Percentiles rank a stretch among this genome's conserved stretches.
Evolutionary conservation across 192 early-diverging fungal genomes (phyloP).

Genomic region (Coemansia sp.): DNA sequence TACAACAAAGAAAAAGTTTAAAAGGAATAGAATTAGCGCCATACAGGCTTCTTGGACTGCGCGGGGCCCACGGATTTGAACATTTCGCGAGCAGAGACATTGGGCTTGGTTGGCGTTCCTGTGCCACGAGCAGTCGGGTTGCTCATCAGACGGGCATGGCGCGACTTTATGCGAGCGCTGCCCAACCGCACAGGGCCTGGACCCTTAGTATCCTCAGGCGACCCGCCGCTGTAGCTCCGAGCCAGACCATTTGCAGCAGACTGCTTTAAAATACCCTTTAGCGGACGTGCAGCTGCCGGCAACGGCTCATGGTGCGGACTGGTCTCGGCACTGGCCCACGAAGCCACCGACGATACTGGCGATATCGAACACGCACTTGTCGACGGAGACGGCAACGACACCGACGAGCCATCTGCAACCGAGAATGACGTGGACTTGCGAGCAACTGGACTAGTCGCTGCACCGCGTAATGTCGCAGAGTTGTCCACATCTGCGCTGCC

Average conservation of each 20-base stretch:
- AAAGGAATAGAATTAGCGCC: slow-evolving; percentile 19
- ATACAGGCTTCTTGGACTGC: slow-evolving; percentile 25
- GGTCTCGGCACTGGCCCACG: slow-evolving; percentile 40
- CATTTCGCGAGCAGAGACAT: slow-evolving; percentile 17
- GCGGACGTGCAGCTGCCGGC: slow-evolving; percentile 34
- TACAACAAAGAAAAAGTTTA: background rate
- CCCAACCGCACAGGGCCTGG: slow-evolving; percentile 41
- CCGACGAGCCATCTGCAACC: slow-evolving; percentile 9
- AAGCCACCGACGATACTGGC: slow-evolving; percentile 35
- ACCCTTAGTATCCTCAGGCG: background rate
- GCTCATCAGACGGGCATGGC: slow-evolving; percentile 32
- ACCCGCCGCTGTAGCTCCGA: slow-evolving; percentile 4
- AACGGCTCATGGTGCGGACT: slow-evolving; percentile 49
- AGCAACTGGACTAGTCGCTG: slow-evolving; percentile 16
- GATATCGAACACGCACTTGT: slow-evolving; percentile 25
- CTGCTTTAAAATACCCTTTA: slow-evolving; percentile 48
- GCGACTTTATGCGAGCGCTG: slow-evolving; percentile 35
- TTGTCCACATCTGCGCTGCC: no score
- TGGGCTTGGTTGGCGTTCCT: slow-evolving; percentile 34
- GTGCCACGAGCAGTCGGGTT: slow-evolving; percentile 23
- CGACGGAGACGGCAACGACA: slow-evolving; percentile 35
- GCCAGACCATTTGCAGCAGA: slow-evolving; percentile 1
- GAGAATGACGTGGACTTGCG: slow-evolving; percentile 11
- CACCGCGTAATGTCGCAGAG: background rate
- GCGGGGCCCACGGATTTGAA: slow-evolving; percentile 41